Evolutionary conservation across 2,329 filamentous ascomycete species (phyloP).

Genomic region (Trichoderma aggressivum): DNA sequence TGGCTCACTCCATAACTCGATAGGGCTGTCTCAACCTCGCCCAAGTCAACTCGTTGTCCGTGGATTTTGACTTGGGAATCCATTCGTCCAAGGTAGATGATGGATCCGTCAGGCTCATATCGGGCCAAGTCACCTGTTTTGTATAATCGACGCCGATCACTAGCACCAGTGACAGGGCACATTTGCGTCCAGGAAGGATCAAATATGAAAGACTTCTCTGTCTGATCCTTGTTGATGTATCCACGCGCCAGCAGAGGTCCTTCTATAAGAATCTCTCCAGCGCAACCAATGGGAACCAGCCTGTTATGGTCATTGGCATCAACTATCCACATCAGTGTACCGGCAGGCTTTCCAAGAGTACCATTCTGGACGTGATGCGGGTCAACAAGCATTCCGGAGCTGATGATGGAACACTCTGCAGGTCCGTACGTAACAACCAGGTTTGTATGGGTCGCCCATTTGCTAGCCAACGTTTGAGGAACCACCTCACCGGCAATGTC

Average conservation of each 20-base stretch:
- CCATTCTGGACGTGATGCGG: neutral
- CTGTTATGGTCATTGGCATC: neutral
- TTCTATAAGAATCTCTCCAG: constrained; percentile 16
- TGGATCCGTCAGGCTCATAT: constrained; percentile 37
- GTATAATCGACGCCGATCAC: constrained; percentile 32
- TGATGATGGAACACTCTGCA: neutral
- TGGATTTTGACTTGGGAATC: constrained; percentile 55
- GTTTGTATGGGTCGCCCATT: neutral
- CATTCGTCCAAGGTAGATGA: constrained; percentile 47
- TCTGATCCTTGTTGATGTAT: constrained; percentile 8
- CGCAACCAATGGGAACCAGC: constrained; percentile 10
- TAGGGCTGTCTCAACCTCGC: neutral
- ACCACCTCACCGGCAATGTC: constrained; percentile 22
- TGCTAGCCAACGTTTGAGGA: neutral
- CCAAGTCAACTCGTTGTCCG: constrained; percentile 50
- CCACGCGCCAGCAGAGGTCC: constrained; percentile 3
- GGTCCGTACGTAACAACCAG: neutral
- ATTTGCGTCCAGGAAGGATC: neutral
- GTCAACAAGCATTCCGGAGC: neutral
- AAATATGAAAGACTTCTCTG: neutral
- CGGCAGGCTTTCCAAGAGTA: neutral
- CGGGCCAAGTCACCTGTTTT: constrained; percentile 45
- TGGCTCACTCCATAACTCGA: neutral
- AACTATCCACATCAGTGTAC: constrained; percentile 5
- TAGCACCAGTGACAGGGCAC: neutral